A percentile compares a stretch with the other conserved stretches of the same genome.
Evolutionary conservation across 164 flowering plant genomes (phyloP).

Genomic region (Magnolia kwangsiensis): DNA sequence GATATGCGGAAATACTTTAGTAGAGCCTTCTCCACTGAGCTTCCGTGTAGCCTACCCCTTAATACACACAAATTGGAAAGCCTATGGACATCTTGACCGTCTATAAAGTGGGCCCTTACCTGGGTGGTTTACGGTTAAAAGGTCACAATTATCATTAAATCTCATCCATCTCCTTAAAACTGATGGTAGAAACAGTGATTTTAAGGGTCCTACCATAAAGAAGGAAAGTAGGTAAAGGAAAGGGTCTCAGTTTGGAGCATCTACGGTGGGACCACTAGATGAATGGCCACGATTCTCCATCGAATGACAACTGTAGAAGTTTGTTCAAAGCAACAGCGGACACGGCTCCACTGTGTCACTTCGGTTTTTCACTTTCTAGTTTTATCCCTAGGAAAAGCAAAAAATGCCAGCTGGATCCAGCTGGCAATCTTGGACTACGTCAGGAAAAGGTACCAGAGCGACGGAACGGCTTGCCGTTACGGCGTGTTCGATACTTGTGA

Average conservation of each 20-base stretch:
- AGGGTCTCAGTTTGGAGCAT: too few species aligned
- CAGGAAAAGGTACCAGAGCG: background rate
- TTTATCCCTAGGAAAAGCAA: background rate
- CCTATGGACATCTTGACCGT: background rate
- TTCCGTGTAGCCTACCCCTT: too few species aligned
- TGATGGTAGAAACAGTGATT: too few species aligned
- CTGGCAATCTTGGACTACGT: conserved; percentile 9
- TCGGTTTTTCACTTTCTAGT: background rate
- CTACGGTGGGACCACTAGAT: background rate
- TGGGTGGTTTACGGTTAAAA: too few species aligned
- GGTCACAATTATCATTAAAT: background rate
- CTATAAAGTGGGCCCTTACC: background rate
- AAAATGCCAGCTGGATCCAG: conserved; percentile 19
- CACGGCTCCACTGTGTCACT: too few species aligned
- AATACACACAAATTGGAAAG: too few species aligned
- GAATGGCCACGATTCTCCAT: background rate
- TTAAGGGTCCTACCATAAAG: too few species aligned
- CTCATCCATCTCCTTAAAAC: background rate
- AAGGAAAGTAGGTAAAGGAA: too few species aligned
- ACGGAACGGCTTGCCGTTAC: conserved; percentile 7
- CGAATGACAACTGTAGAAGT: background rate
- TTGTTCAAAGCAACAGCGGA: background rate
- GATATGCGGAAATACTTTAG: too few species aligned
- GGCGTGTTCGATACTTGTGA: conserved; percentile 2
- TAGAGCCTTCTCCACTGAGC: too few species aligned